Evolutionary conservation across 495 filamentous ascomycete genomes (phyloP).

Genomic region (Venustampulla echinocandica): DNA sequence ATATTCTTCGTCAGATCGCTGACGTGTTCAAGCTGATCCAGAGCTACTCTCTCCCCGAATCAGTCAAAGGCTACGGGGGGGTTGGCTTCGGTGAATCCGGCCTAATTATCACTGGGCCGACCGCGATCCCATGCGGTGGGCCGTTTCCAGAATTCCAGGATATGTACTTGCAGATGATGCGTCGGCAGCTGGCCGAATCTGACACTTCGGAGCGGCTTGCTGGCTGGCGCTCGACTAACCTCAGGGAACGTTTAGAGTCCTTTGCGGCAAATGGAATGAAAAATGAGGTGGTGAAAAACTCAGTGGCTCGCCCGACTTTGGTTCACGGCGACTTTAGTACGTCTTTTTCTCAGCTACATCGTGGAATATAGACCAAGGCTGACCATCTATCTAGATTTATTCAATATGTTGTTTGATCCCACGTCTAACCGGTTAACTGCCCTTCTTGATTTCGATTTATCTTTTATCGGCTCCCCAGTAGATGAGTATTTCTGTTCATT

Average conservation of each 20-base stretch:
- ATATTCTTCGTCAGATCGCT: conserved; percentile 8
- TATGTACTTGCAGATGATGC: conserved; percentile 9
- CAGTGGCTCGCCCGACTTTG: conserved; percentile 2
- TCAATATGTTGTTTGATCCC: conserved; percentile 14
- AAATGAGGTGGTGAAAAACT: conserved; percentile 1
- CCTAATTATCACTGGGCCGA: conserved; percentile 8
- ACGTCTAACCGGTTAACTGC: conserved; percentile 5
- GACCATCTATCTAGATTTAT: conserved; percentile 4
- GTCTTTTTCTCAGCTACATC: background rate
- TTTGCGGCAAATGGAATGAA: conserved; percentile 1
- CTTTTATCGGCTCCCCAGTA: conserved; percentile 12
- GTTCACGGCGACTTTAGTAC: conserved; percentile 14
- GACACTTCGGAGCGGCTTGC: conserved; percentile 7
- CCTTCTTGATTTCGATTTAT: conserved; percentile 15
- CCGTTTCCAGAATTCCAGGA: conserved; percentile 5
- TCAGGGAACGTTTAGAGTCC: conserved; percentile 6
- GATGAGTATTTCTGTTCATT: conserved; percentile 22
- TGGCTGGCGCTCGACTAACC: conserved; percentile 8
- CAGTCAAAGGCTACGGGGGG: conserved; percentile 14
- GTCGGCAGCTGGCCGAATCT: conserved; percentile 9
- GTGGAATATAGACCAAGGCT: background rate
- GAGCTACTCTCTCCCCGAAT: conserved; percentile 3
- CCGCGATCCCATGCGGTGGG: conserved; percentile 12
- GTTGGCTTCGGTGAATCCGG: conserved; percentile 11
- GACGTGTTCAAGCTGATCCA: conserved; percentile 15